phyloP scores from a whole-genome alignment of 164 flowering plant genomes.

The Echeveria elegans region DNA sequence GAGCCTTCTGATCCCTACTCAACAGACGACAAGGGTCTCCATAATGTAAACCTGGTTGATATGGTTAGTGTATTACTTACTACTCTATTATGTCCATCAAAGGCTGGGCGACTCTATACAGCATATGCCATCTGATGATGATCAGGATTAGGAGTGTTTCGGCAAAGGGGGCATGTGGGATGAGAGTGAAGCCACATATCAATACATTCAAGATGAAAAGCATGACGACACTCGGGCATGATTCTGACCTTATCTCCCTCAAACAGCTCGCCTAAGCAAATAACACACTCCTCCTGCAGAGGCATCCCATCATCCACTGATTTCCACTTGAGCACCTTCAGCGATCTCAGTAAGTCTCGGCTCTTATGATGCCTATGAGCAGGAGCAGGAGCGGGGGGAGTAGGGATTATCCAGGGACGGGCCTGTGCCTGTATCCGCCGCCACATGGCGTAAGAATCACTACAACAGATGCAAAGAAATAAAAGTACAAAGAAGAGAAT shows the following conservation, averaged over 20 bases:
- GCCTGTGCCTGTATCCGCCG: too few relatives aligned
- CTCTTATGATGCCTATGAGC: too few relatives aligned
- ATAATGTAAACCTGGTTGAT: too few relatives aligned
- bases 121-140: too few relatives aligned
- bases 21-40: slow-evolving; percentile 47
- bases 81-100: too few relatives aligned
- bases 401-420: too few relatives aligned
- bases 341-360: slow-evolving; percentile 41
- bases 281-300: slow-evolving; percentile 59
- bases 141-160: slow-evolving; percentile 33
- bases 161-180: slow-evolving; percentile 68
- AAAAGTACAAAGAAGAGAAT: too few relatives aligned
- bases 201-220: slow-evolving; percentile 72
- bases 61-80: too few relatives aligned
- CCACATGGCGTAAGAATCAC: too few relatives aligned
- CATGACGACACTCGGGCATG: slow-evolving; percentile 67
- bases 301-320: slow-evolving; percentile 38
- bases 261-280: slow-evolving; percentile 51
- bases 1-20: slow-evolving; percentile 42
- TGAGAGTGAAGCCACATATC: slow-evolving; percentile 90
- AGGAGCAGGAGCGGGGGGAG: too few relatives aligned
- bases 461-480: too few relatives aligned
- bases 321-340: slow-evolving; percentile 31
- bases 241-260: slow-evolving; percentile 54
- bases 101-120: too few relatives aligned